Conservation (phyloP, 495 filamentous ascomycete species). For the Tuber calosporum region DNA sequence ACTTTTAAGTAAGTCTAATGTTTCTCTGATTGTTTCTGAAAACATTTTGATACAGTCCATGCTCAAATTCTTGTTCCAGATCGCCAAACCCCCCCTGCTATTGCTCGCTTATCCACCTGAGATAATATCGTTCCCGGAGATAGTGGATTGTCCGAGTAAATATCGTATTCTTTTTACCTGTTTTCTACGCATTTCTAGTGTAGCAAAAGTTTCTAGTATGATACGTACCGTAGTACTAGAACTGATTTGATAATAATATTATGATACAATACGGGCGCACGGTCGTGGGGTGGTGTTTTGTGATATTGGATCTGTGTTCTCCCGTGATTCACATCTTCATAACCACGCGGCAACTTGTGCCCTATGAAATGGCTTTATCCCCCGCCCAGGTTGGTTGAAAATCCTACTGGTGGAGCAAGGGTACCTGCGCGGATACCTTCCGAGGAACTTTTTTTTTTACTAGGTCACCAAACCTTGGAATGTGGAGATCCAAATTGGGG, state of each 20-base stretch:
- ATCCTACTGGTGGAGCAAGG: background rate
- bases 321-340: constrained; percentile 5
- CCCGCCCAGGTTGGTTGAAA: background rate
- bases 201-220: too few relatives aligned
- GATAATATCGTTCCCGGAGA: too few relatives aligned
- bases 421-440: background rate
- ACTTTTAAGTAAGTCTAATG: too few relatives aligned
- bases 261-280: background rate
- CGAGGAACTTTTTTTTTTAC: background rate
- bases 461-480: background rate
- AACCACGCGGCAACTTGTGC: background rate
- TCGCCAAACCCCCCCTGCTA: too few relatives aligned
- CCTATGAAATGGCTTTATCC: background rate
- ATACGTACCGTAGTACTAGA: too few relatives aligned
- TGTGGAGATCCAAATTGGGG: background rate
- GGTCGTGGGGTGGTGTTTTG: background rate
- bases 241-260: too few relatives aligned
- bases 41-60: too few relatives aligned
- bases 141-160: too few relatives aligned
- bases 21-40: too few relatives aligned
- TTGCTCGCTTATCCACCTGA: too few relatives aligned
- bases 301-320: constrained; percentile 1
- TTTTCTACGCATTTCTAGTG: background rate
- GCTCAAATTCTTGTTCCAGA: too few relatives aligned
- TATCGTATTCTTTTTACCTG: background rate